A percentile compares a stretch with the other conserved stretches of the same genome.
Conservation (phyloP, 352 stramenopile genomes). For the Phytophthora pisi region DNA sequence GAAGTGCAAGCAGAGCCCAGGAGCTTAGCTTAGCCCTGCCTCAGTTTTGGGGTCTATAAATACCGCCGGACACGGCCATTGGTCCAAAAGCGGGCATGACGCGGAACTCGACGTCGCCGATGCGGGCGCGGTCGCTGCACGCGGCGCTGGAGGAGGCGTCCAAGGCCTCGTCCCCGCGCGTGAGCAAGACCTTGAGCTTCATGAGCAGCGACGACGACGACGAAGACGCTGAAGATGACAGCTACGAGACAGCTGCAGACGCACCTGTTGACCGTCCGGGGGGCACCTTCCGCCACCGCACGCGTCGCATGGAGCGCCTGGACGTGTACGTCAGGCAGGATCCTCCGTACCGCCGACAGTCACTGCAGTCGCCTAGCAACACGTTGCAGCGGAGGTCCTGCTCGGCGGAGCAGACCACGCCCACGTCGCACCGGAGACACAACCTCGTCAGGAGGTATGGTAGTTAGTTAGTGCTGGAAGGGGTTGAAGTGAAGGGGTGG, state of each 20-base stretch:
- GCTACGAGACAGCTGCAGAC: conserved; percentile 1
- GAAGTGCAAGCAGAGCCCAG: neutral
- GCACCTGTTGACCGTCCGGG: neutral
- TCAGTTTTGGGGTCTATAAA: conserved; percentile 26
- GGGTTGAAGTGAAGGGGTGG: no score
- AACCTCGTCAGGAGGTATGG: conserved; percentile 21
- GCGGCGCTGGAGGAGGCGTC: conserved; percentile 28
- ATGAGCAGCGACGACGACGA: conserved; percentile 40
- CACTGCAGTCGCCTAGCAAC: conserved; percentile 21
- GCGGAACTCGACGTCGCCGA: conserved; percentile 14
- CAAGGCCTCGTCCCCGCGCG: conserved; percentile 25
- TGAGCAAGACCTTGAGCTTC: conserved; percentile 46
- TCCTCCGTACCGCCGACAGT: conserved; percentile 16
- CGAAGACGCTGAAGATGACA: conserved; percentile 20
- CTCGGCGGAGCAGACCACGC: conserved; percentile 26
- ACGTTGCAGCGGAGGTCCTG: conserved; percentile 21
- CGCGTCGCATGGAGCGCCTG: conserved; percentile 30
- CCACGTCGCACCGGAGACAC: conserved; percentile 15
- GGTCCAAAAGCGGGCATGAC: conserved; percentile 27
- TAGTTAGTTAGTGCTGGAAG: neutral
- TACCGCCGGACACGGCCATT: conserved; percentile 23
- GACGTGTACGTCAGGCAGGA: conserved; percentile 33
- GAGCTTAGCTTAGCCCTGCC: conserved; percentile 3
- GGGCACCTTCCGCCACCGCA: conserved; percentile 38
- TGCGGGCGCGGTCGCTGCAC: conserved; percentile 37